These are phyloP conservation scores for Mucuna pruriens DNA, from an alignment of 306 rosid species.

Conservation along the genomic window DNA sequence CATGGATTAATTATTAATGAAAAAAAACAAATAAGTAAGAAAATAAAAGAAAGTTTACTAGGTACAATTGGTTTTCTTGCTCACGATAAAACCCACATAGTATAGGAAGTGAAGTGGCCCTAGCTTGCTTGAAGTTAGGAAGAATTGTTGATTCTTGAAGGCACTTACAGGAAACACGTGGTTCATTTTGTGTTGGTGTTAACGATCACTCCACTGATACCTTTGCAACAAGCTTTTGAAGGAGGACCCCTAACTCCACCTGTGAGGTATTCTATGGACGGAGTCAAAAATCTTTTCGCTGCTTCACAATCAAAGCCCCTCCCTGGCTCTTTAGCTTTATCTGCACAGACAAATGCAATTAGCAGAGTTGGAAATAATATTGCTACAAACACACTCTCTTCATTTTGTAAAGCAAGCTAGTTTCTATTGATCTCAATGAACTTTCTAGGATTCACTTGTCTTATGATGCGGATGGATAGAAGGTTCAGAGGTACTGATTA, in stretches of 20 bases:
- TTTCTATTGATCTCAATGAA: neutral
- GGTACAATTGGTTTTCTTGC: slow-evolving; percentile 27
- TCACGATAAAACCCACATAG: slow-evolving; percentile 33
- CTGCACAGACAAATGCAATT: neutral
- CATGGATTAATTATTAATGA: neutral
- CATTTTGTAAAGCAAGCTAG: neutral
- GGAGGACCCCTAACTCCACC: slow-evolving; percentile 9
- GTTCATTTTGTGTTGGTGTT: neutral
- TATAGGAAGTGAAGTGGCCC: slow-evolving; percentile 26
- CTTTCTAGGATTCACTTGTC: neutral
- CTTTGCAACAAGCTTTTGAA: slow-evolving; percentile 12
- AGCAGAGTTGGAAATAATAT: neutral
- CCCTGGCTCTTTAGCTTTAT: neutral
- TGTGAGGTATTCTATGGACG: slow-evolving; percentile 35
- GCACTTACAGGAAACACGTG: slow-evolving; percentile 42
- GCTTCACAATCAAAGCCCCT: slow-evolving; percentile 28
- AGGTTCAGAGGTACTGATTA: neutral
- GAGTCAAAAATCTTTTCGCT: neutral
- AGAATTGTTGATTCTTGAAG: neutral
- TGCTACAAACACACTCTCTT: neutral
- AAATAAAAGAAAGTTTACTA: neutral
- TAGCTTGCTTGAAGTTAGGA: neutral
- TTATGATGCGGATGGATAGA: neutral
- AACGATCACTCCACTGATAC: neutral
- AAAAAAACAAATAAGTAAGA: neutral